Percentiles rank a stretch among this genome's conserved stretches.
These are phyloP conservation scores for Citrus australasica DNA, from an alignment of 345 rosid genomes.

Conservation along the genomic window DNA sequence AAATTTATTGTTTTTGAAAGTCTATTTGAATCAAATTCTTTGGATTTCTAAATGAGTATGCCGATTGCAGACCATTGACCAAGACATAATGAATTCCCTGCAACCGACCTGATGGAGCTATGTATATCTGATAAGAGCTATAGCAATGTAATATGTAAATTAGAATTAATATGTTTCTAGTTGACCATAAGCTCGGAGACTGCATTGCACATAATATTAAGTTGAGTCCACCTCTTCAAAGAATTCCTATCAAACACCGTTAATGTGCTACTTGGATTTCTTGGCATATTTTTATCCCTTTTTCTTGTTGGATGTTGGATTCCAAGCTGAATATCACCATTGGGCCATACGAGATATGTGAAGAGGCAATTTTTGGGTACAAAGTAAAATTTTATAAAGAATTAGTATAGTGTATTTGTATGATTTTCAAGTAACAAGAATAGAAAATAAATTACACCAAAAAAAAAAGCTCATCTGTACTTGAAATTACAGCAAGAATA, in stretches of 20 bases:
- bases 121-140: not conserved
- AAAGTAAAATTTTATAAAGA: constrained; percentile 47
- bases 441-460: not conserved
- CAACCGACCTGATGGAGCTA: not conserved
- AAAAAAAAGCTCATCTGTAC: too few relatives aligned
- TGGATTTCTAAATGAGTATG: not conserved
- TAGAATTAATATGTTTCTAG: not conserved
- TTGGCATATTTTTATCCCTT: not conserved
- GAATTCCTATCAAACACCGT: too few relatives aligned
- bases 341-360: constrained; percentile 91
- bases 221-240: not conserved
- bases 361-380: constrained; percentile 80
- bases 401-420: not conserved
- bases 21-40: not conserved
- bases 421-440: not conserved
- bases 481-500: not conserved
- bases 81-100: not conserved
- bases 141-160: not conserved
- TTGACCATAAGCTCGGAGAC: too few relatives aligned
- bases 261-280: not conserved
- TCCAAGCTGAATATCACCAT: constrained; percentile 88
- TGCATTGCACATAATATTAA: too few relatives aligned
- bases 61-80: not conserved
- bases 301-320: constrained; percentile 46
- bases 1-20: not conserved